Conservation (phyloP, 2,329 filamentous ascomycete genomes). For the Colletotrichum eleusines region DNA sequence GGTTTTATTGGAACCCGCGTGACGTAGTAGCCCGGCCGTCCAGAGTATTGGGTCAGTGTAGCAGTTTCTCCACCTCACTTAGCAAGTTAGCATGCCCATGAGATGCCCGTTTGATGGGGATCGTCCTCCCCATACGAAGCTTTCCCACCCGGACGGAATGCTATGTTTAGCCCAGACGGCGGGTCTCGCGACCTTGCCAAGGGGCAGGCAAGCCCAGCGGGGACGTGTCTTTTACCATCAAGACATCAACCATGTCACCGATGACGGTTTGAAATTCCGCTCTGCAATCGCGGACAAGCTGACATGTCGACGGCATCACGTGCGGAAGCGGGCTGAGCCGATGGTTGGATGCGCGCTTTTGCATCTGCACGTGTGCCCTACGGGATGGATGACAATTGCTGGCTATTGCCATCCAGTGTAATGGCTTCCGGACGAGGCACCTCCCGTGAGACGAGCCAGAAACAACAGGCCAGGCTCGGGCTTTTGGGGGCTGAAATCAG, state of each 20-base stretch:
- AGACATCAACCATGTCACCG: not conserved
- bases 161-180: slow-evolving; percentile 6
- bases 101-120: slow-evolving; percentile 21
- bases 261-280: not conserved
- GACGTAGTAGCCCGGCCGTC: not conserved
- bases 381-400: not conserved
- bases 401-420: not conserved
- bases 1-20: no score
- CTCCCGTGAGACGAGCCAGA: not conserved
- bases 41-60: not conserved
- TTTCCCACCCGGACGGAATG: slow-evolving; percentile 2
- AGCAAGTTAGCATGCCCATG: slow-evolving; percentile 11
- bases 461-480: slow-evolving; percentile 2
- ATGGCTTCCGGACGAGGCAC: not conserved
- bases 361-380: not conserved
- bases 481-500: slow-evolving; percentile 9
- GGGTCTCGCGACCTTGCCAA: not conserved
- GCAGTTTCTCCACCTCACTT: not conserved
- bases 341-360: not conserved
- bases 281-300: not conserved
- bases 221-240: not conserved
- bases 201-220: not conserved
- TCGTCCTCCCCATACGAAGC: slow-evolving; percentile 14
- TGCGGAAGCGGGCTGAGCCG: not conserved
- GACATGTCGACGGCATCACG: not conserved